Evolutionary conservation across 805 yeast genomes (phyloP), one percentile per base, ranked within the genome.

Genomic region (Saccharomycopsis schoenii): DNA sequence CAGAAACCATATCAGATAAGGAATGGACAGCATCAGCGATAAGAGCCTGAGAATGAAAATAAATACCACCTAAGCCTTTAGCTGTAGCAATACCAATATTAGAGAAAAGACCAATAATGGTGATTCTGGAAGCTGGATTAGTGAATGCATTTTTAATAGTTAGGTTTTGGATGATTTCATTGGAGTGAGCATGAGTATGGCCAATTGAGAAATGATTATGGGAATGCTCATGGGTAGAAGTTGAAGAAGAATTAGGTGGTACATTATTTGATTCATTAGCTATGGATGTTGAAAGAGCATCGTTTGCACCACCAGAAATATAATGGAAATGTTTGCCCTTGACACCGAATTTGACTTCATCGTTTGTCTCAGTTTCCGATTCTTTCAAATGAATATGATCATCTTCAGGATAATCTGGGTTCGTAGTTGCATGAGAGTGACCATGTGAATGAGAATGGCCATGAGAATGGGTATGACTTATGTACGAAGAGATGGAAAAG

Each of bases 11-110:
- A 73, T 94, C 99, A 56, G 96, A 85, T 21, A 89, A 79, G 0
- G 98, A 93, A 74, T 94, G 99, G 36, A 91, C 85, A 0, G 97
- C 92, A 73, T 94, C 99, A 0, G 99, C 99, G 57, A 92, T 71
- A 61, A 94, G 80, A 1, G 97, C 92, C 71, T 92, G 97, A 0
- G 99, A 94, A 72, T 94, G 96, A 80, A 94, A 94, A 43, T 84
- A 84, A 17, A 89, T 77, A 8, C 99, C 99, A 37, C 98, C 98
- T 24, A 84, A 72, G 34, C 91, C 92, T 71, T 94, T 94, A 39
- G 92, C 85, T 1, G 82, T 76, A 0, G 97, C 97, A 86, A 94
- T 85, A 14, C 88, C 84, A 12, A 89, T 83, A 70, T 94, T 94
- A 52, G 89, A 89, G 36, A 84, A 73, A 51, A 93, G 78, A 0